Evolutionary conservation across 805 yeast genomes (phyloP), one percentile per base, ranked within the genome.

Genomic region (Ogataea nitratoaversa): DNA sequence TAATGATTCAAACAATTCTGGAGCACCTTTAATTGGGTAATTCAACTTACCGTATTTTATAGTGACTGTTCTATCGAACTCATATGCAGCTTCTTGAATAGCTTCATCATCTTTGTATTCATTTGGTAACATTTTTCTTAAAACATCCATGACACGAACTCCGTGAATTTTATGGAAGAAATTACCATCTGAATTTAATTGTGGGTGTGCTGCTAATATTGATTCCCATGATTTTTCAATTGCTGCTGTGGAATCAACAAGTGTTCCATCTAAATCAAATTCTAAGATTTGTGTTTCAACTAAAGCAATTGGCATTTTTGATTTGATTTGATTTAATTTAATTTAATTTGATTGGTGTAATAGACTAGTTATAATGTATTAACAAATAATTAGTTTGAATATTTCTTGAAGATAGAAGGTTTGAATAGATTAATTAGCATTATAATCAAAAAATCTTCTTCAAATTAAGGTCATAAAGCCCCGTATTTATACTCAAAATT

Each of bases 261-360:
- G 69, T 22, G 95, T 87, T 39, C 95, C 95, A 60, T 87, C 95
- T 38, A 89, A 79, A 66, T 87, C 95, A 64, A 87, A 87, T 47
- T 84, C 74, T 48, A 56, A 47, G 16, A 53, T 44, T 25, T 56
- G 32, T 28, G 47, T 31, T 18, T 43, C 44, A 19, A 47, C 19
- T 24, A 36, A 33, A 13, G 47, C 19, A 12, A 38, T 22, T 18
- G 44, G 35, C 50, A 46, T 46, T 9, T 19, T 37, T 6, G n/a
- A 6, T 9, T 29, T 5, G 7, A 14, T 9, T 27, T 27, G n/a
- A n/a, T n/a, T n/a, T n/a, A n/a, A n/a, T n/a, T n/a, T n/a, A n/a
- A n/a, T n/a, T n/a, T n/a, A n/a, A n/a, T n/a, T n/a, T n/a, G n/a
- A n/a, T n/a, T n/a, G n/a, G n/a, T n/a, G n/a, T n/a, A n/a, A n/a